phyloP scores from a whole-genome alignment of 1,284 basidiomycete genomes.

The Naganishia sp. region DNA sequence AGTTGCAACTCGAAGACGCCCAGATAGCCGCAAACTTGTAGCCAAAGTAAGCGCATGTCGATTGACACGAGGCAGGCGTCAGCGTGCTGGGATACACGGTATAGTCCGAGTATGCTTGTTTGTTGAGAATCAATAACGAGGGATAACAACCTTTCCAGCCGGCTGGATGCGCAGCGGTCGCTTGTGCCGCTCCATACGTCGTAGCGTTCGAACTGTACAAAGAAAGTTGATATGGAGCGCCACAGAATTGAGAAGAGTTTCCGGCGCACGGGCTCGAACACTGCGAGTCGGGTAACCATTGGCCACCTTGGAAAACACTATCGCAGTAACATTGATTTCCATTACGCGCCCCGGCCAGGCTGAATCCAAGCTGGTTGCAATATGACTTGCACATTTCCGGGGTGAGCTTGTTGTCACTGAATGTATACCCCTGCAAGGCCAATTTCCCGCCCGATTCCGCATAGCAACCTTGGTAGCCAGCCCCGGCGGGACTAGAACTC shows the following conservation, averaged over 20 bases:
- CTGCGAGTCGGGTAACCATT: slow-evolving; percentile 7
- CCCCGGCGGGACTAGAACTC: slow-evolving; percentile 2
- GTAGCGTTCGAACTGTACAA: background rate
- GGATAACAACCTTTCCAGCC: slow-evolving; percentile 8
- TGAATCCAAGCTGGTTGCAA: slow-evolving; percentile 5
- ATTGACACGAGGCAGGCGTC: background rate
- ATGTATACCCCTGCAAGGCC: background rate
- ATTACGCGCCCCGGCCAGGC: background rate
- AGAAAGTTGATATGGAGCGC: background rate
- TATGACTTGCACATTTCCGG: slow-evolving; percentile 3
- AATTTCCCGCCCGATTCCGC: background rate
- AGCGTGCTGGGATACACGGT: background rate
- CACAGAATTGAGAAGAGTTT: background rate
- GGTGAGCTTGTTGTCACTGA: slow-evolving; percentile 4
- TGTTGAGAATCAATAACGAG: background rate
- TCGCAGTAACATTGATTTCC: slow-evolving; percentile 4
- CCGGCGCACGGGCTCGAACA: background rate
- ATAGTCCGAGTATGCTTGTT: background rate
- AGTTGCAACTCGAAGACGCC: background rate
- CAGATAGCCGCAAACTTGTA: background rate
- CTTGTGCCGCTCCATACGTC: slow-evolving; percentile 2
- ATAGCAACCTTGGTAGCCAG: background rate
- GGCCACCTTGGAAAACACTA: background rate
- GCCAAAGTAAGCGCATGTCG: slow-evolving; percentile 6
- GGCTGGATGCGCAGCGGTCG: background rate